Evolutionary conservation across 1,284 basidiomycete genomes (phyloP).

Genomic region (Erythrobasidium hasegawianum): DNA sequence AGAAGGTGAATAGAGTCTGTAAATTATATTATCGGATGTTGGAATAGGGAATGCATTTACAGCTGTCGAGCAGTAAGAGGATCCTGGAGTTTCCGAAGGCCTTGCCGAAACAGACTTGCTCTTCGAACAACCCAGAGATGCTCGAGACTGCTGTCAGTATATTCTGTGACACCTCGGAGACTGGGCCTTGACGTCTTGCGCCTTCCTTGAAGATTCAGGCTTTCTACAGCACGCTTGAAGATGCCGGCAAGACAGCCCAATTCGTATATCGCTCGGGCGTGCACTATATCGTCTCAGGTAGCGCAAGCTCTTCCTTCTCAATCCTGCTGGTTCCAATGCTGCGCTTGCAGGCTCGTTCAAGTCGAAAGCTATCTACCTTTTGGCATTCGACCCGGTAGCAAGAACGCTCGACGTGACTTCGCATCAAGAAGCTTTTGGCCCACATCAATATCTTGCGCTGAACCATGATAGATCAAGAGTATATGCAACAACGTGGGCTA

Average conservation of each 20-base stretch:
- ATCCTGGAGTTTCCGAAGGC: too few species aligned
- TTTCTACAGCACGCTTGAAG: slow-evolving; percentile 1
- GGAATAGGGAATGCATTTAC: too few species aligned
- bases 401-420: slow-evolving; percentile 38
- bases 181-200: not conserved
- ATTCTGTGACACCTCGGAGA: not conserved
- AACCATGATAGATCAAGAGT: slow-evolving; percentile 38
- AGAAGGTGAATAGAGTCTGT: too few species aligned
- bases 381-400: slow-evolving; percentile 44
- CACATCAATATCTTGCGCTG: slow-evolving; percentile 47
- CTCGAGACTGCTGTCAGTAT: slow-evolving; percentile 2
- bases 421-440: slow-evolving; percentile 43
- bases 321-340: not conserved
- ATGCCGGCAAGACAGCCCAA: slow-evolving; percentile 3
- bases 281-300: slow-evolving; percentile 4
- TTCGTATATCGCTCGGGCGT: slow-evolving; percentile 5
- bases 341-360: slow-evolving; percentile 29
- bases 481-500: slow-evolving; percentile 47
- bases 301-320: not conserved
- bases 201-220: not conserved
- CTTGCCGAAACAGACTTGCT: too few species aligned
- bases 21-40: too few species aligned
- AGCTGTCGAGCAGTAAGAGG: too few species aligned
- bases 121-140: not conserved
- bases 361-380: slow-evolving; percentile 38